phyloP scores from a whole-genome alignment of 495 filamentous ascomycete species.

The Podospora appendiculata region DNA sequence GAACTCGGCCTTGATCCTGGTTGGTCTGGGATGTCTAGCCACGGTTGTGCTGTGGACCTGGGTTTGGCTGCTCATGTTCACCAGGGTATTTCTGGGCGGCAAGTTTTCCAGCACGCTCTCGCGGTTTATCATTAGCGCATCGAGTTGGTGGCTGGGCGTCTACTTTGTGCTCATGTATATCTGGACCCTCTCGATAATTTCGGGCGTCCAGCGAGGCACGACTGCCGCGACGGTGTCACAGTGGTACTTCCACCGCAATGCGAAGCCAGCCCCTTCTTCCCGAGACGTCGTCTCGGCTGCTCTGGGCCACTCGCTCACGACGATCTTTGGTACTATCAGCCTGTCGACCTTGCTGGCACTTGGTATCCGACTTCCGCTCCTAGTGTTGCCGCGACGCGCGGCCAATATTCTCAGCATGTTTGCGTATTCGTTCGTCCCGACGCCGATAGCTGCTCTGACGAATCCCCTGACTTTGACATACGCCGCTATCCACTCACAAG shows the following conservation, averaged over 20 bases:
- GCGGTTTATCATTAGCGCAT: slow-evolving; percentile 68
- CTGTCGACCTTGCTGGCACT: slow-evolving; percentile 74
- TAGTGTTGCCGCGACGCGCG: slow-evolving; percentile 70
- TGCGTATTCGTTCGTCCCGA: slow-evolving; percentile 72
- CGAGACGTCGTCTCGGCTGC: slow-evolving; percentile 76
- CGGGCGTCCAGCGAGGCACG: slow-evolving; percentile 80
- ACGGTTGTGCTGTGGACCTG: slow-evolving; percentile 82
- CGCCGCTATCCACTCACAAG: slow-evolving; percentile 85
- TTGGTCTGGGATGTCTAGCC: slow-evolving; percentile 72
- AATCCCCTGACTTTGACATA: slow-evolving; percentile 90
- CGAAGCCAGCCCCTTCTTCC: slow-evolving; percentile 65
- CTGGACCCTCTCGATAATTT: slow-evolving; percentile 82
- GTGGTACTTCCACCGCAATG: slow-evolving; percentile 96
- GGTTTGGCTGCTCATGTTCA: slow-evolving; percentile 96
- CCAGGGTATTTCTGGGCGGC: slow-evolving; percentile 82
- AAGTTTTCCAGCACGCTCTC: slow-evolving; percentile 54
- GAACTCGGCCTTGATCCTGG: slow-evolving; percentile 72
- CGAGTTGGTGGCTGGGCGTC: slow-evolving; percentile 83
- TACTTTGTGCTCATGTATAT: slow-evolving; percentile 92
- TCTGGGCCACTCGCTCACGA: slow-evolving; percentile 66
- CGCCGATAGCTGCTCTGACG: slow-evolving; percentile 73
- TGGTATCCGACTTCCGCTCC: slow-evolving; percentile 74
- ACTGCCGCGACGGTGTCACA: slow-evolving; percentile 94
- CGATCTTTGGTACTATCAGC: slow-evolving; percentile 89
- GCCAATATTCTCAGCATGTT: slow-evolving; percentile 59